phyloP scores from a whole-genome alignment of 805 yeast genomes.

The Ogataea pini region DNA sequence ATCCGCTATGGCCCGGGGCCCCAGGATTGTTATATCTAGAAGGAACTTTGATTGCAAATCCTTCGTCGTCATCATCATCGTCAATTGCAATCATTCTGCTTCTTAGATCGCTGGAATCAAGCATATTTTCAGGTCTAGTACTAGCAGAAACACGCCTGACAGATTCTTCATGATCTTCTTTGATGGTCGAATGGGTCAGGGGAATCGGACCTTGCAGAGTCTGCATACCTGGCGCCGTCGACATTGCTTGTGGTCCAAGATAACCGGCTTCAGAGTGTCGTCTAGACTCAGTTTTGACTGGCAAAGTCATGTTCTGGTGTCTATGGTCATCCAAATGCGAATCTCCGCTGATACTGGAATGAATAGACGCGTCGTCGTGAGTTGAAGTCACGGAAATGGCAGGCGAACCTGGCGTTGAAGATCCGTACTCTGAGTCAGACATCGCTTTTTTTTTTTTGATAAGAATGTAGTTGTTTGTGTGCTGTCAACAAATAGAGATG shows the following conservation, averaged over 20 bases:
- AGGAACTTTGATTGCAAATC: constrained; percentile 28
- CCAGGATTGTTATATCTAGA: constrained; percentile 16
- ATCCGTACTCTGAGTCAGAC: constrained; percentile 24
- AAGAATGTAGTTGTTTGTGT: background rate
- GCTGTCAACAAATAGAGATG: background rate
- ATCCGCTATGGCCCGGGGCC: background rate
- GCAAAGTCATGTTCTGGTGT: constrained; percentile 35
- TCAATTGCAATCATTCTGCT: constrained; percentile 32
- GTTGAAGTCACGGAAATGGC: constrained; percentile 32
- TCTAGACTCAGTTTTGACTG: constrained; percentile 34
- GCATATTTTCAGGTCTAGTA: constrained; percentile 22
- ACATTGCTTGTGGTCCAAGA: background rate
- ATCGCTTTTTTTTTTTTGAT: constrained; percentile 16
- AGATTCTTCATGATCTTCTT: constrained; percentile 13
- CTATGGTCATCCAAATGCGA: constrained; percentile 39
- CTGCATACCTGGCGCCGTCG: background rate
- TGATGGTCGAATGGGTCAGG: constrained; percentile 3
- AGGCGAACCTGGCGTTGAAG: constrained; percentile 29
- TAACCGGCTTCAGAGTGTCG: constrained; percentile 5
- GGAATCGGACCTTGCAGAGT: background rate
- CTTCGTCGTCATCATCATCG: constrained; percentile 34
- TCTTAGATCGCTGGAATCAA: constrained; percentile 34
- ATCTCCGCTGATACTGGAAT: constrained; percentile 39
- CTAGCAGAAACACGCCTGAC: constrained; percentile 4
- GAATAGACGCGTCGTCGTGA: constrained; percentile 34